Conservation (phyloP, 2,329 filamentous ascomycete genomes). For the Xylaria sp. region DNA sequence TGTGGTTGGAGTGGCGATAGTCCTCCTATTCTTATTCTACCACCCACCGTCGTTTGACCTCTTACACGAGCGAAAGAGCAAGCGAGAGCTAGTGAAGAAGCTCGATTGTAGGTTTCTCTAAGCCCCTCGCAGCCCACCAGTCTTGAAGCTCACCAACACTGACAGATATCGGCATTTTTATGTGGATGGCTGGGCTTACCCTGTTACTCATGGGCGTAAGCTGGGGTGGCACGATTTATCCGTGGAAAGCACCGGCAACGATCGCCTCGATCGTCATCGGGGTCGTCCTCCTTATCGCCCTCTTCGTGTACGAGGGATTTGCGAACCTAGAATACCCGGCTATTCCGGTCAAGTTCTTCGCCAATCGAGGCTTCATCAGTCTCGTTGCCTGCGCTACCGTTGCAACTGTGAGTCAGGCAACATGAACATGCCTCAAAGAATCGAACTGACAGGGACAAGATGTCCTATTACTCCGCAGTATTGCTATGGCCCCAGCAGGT, state of each 20-base stretch:
- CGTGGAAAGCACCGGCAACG: slow-evolving; percentile 46
- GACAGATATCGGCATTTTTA: slow-evolving; percentile 45
- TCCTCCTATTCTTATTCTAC: slow-evolving; percentile 44
- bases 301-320: slow-evolving; percentile 42
- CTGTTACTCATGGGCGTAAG: slow-evolving; percentile 51
- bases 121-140: background rate
- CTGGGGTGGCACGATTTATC: slow-evolving; percentile 47
- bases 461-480: slow-evolving; percentile 40
- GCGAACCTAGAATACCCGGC: slow-evolving; percentile 41
- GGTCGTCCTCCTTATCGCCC: slow-evolving; percentile 35
- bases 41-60: slow-evolving; percentile 45
- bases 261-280: slow-evolving; percentile 44
- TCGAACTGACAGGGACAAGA: slow-evolving; percentile 21
- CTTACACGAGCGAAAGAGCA: slow-evolving; percentile 43
- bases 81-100: slow-evolving; percentile 38
- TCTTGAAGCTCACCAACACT: background rate
- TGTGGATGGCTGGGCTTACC: slow-evolving; percentile 49
- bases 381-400: slow-evolving; percentile 41
- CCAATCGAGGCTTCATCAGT: slow-evolving; percentile 41
- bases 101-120: slow-evolving; percentile 39
- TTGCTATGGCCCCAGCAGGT: slow-evolving; percentile 43
- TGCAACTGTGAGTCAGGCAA: slow-evolving; percentile 33
- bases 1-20: slow-evolving; percentile 38
- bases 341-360: slow-evolving; percentile 42
- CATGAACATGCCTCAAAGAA: background rate